phyloP scores from a whole-genome alignment of 306 rosid genomes.

The Sindora glabra region DNA sequence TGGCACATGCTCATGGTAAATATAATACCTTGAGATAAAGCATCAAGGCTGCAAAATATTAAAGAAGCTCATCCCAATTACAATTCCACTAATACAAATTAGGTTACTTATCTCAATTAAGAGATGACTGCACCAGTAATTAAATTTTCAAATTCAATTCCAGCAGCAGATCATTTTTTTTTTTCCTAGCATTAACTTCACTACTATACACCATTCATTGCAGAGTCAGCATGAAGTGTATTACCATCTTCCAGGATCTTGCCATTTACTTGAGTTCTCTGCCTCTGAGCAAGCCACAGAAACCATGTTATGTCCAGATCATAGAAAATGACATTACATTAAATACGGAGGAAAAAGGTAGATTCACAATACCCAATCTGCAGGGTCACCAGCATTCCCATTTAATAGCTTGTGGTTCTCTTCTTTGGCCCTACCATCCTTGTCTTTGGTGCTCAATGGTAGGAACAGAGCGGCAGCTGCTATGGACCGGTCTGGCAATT shows the following conservation, averaged over 20 bases:
- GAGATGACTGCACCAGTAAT: slow-evolving; percentile 5
- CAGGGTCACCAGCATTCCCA: slow-evolving; percentile 78
- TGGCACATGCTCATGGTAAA: slow-evolving; percentile 30
- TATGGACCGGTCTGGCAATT: slow-evolving; percentile 74
- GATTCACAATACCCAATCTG: slow-evolving; percentile 65
- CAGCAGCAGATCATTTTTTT: slow-evolving; percentile 26
- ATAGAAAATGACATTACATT: slow-evolving; percentile 16
- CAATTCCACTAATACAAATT: slow-evolving; percentile 35
- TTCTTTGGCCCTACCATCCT: slow-evolving; percentile 64
- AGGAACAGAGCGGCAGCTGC: slow-evolving; percentile 46
- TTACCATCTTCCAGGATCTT: slow-evolving; percentile 75
- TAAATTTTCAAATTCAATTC: slow-evolving; percentile 19
- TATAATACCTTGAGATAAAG: slow-evolving; percentile 12
- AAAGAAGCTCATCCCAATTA: slow-evolving; percentile 31
- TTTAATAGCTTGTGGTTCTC: slow-evolving; percentile 88
- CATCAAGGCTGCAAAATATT: slow-evolving; percentile 24
- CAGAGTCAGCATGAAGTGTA: slow-evolving; percentile 51
- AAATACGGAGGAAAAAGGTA: slow-evolving; percentile 1
- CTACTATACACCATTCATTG: slow-evolving; percentile 61
- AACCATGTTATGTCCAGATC: slow-evolving; percentile 15
- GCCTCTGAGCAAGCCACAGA: slow-evolving; percentile 55
- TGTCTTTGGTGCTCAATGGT: slow-evolving; percentile 76
- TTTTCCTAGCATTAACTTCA: slow-evolving; percentile 20
- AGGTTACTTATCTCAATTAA: slow-evolving; percentile 12
- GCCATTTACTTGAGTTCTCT: slow-evolving; percentile 87